phyloP scores from a whole-genome alignment of 2,329 filamentous ascomycete genomes.

The Colletotrichum plurivorum region DNA sequence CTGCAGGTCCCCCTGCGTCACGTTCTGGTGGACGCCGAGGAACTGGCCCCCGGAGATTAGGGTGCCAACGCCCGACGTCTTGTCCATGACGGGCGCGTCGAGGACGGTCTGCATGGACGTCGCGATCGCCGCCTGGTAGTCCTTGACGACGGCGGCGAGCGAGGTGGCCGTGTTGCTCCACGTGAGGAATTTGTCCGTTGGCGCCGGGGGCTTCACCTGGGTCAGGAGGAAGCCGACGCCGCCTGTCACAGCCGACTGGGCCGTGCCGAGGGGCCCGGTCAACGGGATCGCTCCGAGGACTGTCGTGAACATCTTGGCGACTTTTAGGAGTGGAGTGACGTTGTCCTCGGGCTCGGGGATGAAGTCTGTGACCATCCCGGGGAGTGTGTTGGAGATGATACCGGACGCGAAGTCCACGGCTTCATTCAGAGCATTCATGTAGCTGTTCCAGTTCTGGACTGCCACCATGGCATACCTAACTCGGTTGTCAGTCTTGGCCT shows the following conservation, averaged over 20 bases:
- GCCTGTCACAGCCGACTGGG: not conserved
- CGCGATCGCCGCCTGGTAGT: not conserved
- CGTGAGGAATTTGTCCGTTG: not conserved
- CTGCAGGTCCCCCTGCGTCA: not conserved
- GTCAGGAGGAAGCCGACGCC: not conserved
- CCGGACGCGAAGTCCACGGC: not conserved
- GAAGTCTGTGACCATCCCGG: not conserved
- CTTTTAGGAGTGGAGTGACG: not conserved
- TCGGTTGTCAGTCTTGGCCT: not conserved
- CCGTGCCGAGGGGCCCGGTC: not conserved
- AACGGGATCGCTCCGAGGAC: not conserved
- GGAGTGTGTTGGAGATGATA: not conserved
- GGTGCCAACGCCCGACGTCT: not conserved
- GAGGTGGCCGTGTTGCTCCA: constrained; percentile 1
- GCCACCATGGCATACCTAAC: not conserved
- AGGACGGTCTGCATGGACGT: not conserved
- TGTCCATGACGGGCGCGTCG: not conserved
- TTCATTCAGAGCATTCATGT: not conserved
- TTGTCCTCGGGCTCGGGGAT: not conserved
- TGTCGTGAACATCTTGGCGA: not conserved
- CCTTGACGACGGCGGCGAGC: not conserved
- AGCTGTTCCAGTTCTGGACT: not conserved
- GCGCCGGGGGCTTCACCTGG: not conserved
- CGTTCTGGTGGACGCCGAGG: not conserved
- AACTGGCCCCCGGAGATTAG: not conserved